These are phyloP conservation scores for Davidsoniella eucalypti DNA, from an alignment of 2,329 filamentous ascomycete genomes.

Conservation along the genomic window DNA sequence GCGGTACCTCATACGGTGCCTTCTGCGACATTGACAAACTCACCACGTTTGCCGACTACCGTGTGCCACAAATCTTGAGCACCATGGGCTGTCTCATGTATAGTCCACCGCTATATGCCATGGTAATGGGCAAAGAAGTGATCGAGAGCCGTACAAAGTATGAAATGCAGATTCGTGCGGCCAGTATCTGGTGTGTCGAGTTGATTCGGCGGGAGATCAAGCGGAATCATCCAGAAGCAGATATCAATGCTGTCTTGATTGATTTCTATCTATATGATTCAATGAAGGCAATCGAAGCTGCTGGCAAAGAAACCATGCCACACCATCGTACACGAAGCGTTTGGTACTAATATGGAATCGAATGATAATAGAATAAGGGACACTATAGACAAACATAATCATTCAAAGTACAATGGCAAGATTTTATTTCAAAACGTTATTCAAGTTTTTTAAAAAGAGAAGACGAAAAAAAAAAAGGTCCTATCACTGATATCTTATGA, in stretches of 20 bases:
- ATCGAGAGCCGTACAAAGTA: conserved; percentile 58
- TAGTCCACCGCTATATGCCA: conserved; percentile 59
- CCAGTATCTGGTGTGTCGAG: conserved; percentile 94
- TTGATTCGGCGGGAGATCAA: conserved; percentile 69
- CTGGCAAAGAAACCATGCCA: conserved; percentile 45
- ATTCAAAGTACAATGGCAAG: neutral
- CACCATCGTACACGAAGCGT: conserved; percentile 88
- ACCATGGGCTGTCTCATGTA: conserved; percentile 69
- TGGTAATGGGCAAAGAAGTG: conserved; percentile 46
- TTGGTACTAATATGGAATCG: conserved; percentile 53
- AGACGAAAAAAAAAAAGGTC: no score
- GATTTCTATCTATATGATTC: conserved; percentile 96
- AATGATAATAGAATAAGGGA: neutral
- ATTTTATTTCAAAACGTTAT: neutral
- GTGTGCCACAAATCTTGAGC: conserved; percentile 84
- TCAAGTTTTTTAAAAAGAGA: neutral
- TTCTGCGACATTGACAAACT: conserved; percentile 89
- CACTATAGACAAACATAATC: neutral
- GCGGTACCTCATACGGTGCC: conserved; percentile 58
- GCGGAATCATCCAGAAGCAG: conserved; percentile 50
- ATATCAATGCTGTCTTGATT: conserved; percentile 76
- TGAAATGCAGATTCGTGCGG: conserved; percentile 78
- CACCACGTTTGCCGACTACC: conserved; percentile 98
- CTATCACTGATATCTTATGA: neutral
- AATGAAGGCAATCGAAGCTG: conserved; percentile 66